Base-by-base conservation (phyloP, 495 filamentous ascomycete genomes). In the Sordaria brevicollis region DNA sequence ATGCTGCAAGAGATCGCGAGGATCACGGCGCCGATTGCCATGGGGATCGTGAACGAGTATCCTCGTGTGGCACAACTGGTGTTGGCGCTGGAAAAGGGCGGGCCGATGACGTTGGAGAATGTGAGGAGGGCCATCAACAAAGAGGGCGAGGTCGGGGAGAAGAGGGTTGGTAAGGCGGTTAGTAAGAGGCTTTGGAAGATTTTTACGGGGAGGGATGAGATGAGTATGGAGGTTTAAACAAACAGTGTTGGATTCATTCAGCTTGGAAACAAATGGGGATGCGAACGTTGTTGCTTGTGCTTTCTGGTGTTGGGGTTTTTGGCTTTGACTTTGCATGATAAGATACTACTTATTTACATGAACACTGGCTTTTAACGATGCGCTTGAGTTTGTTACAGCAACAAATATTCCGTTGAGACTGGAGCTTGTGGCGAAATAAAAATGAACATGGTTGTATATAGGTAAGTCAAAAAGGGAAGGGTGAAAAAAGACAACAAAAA, bases 1-100 rank as follows among this genome's bases (percentile, higher is more conserved):
- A 92, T 94, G 91, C 82, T 96, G 54, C 90, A 93, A 78, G 89
- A 93, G 79, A 85, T 94, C 29, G 81, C 85, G 34, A 87, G 91
- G 21, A 83, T 96, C 15, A 94, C 93, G 7, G 85, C 87, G 0
- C 84, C 89, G 1, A 86, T 93, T 73, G 92, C 93, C 0, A 88
- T 89, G 72, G 91, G 91, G 15, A 88, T 95, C 69, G 84, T 82
- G 1, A 78, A 78, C 8, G 82, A 88, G 75, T 93, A 92, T 77
- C 84, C 83, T 1, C 86, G 82, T 41, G 86, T 91, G 0, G 71
- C 79, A 19, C 75, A 83, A 49, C 78, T 96, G 25, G 82, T 90
- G 3, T 75, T 76, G 7, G 91, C 79, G 0, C 86, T 94, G 72
- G 82, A 85, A 73, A 76, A 76, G 19, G 76, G 86, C 43, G 93